These are phyloP conservation scores for Emericellopsis cladophorae DNA, from an alignment of 2,329 filamentous ascomycete genomes.

Conservation along the genomic window DNA sequence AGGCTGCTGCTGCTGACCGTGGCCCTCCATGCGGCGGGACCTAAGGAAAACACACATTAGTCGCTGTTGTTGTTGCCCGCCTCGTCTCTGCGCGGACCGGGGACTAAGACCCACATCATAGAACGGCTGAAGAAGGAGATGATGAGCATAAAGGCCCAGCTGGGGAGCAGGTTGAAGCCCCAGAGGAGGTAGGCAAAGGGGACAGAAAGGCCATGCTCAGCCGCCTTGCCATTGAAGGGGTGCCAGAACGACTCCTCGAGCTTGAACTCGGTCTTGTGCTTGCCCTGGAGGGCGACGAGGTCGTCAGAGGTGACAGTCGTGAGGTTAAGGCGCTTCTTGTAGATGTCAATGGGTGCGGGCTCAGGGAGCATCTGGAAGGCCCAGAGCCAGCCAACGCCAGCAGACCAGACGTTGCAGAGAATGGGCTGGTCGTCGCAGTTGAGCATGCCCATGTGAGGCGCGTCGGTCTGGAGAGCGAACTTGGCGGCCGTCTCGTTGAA, in stretches of 20 bases:
- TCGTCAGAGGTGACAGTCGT: constrained; percentile 54
- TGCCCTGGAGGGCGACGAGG: constrained; percentile 39
- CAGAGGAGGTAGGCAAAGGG: constrained; percentile 58
- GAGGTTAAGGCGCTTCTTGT: constrained; percentile 54
- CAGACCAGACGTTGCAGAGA: constrained; percentile 64
- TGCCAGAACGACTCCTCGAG: constrained; percentile 56
- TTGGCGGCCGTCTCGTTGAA: constrained; percentile 54
- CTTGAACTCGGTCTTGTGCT: constrained; percentile 30
- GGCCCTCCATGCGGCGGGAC: constrained; percentile 19
- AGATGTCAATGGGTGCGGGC: constrained; percentile 50
- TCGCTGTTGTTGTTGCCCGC: neutral
- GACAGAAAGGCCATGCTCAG: constrained; percentile 46
- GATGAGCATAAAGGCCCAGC: constrained; percentile 68
- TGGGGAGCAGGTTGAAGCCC: constrained; percentile 52
- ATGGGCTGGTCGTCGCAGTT: constrained; percentile 66
- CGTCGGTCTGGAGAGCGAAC: constrained; percentile 46
- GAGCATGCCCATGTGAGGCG: constrained; percentile 55
- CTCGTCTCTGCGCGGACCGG: neutral
- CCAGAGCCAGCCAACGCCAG: constrained; percentile 51
- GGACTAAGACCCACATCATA: constrained; percentile 52
- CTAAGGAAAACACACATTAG: constrained; percentile 15
- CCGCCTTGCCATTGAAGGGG: constrained; percentile 58
- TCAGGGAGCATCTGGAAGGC: constrained; percentile 54
- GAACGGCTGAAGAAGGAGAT: constrained; percentile 61
- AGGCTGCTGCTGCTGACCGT: constrained; percentile 1